Evolutionary conservation across 1,139 yeast genomes (phyloP), one percentile per base, ranked within the genome.

Genomic region (Meyerozyma guilliermondii): DNA sequence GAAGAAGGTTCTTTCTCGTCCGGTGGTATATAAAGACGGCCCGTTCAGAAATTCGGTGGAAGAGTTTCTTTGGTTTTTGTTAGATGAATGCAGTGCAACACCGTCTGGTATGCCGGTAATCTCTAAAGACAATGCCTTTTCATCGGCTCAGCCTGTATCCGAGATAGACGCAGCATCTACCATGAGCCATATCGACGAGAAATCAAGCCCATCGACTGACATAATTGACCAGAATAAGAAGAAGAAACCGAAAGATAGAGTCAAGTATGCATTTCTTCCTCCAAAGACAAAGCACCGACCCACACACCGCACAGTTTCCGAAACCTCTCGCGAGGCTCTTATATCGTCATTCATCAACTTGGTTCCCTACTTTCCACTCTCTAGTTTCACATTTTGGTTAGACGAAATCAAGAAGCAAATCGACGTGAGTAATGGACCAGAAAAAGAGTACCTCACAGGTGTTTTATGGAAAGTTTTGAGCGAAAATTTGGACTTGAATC

Each of bases 281-380:
- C 62, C 62, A 1, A 49, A 49, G 5, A 49, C 49, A 14, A 44
- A 42, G 26, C 46, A 51, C 3, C 39, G 41, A 62, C 46, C 49
- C 43, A 5, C 53, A 39, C 44, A 57, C 16, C 50, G 76, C 41
- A 44, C 54, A 8, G 45, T 52, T 0, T 72, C 72, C 5, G 68
- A 62, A 41, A 73, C 85, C 0, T 62, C 71, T 1, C 68, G 84
- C 41, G 78, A 83, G 31, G 82, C 84, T 0, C 53, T 77, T 17
- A 60, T 77, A 1, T 53, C 73, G 13, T 56, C 80, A 0, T 57
- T 83, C 36, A 68, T 83, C 26, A 68, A 74, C 39, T 58, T 80
- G 1, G 56, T 83, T 1, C 85, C 89, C 0, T 78, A 75, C 48
- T 54, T 81, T 2, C 81, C 80, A 5, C 58, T 74, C 20, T 56